Evolutionary conservation across 2,329 filamentous ascomycete genomes (phyloP), one percentile per base, ranked within the genome.

Genomic region (Aspergillus clavatus): DNA sequence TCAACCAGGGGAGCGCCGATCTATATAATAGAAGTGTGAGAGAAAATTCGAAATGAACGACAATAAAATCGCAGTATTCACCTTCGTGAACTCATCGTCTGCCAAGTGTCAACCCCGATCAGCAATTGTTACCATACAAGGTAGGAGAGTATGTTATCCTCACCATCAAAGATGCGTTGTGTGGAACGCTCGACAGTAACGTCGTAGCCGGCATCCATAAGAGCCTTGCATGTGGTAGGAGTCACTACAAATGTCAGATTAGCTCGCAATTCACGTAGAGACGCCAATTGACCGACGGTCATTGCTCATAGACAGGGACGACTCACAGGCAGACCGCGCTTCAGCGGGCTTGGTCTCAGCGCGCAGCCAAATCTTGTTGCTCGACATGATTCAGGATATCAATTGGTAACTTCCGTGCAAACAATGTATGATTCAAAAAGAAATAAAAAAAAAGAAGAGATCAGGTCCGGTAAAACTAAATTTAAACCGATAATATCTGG

Each of bases 201-300:
- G 19, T 74, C 74, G 65, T 87, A 88, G 50, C 84, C 84, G 31
- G 82, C 83, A 52, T 86, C 77, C 43, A 87, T 71, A 42, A 88
- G 77, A 42, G 75, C 74, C 68, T 82, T 81, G 54, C 78, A 70
- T 31, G 74, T 78, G n/a, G 69, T 69, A 38, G 73, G 70, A 47
- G 71, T 78, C 50, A 76, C 67, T 69, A 22, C 40, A 19, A 26
- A 46, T 45, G 16, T 52, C 40, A 53, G 47, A 27, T 45, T 19
- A 26, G 16, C 14, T n/a, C n/a, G n/a, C 7, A 35, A 35, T 35
- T 18, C 10, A 5, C 18, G 19, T 7, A 35, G 11, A 11, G 2
- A 21, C 18, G 8, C 8, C 23, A 18, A 35, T 19, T 21, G 31
- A 12, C 23, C 6, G 18, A 35, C 12, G 18, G n/a, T 12, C 7